phyloP scores from a whole-genome alignment of 805 yeast species.

The Zygoascus bituminiphila region DNA sequence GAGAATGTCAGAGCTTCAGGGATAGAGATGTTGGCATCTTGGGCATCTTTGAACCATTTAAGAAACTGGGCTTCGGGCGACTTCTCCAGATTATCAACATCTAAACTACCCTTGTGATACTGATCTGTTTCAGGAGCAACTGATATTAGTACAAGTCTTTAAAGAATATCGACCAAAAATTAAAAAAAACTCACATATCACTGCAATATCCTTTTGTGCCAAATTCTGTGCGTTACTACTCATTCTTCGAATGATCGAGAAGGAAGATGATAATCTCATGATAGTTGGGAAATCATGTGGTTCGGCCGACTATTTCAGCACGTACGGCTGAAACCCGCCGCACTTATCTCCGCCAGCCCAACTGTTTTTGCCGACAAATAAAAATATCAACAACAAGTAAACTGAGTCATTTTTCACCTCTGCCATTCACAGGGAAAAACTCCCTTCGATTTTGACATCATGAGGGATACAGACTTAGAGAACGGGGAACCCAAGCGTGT shows the following conservation, averaged over 20 bases:
- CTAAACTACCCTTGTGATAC: slow-evolving; percentile 59
- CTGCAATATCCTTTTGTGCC: slow-evolving; percentile 6
- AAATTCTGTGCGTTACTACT: not conserved
- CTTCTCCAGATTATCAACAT: slow-evolving; percentile 41
- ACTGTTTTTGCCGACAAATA: not conserved
- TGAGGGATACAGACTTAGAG: too few species aligned
- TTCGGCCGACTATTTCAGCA: too few species aligned
- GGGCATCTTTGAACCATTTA: slow-evolving; percentile 78
- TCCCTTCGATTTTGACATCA: too few species aligned
- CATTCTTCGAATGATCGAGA: not conserved
- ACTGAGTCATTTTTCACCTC: too few species aligned
- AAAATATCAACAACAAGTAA: not conserved
- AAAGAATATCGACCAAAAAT: not conserved
- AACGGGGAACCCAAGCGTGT: too few species aligned
- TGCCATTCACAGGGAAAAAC: too few species aligned
- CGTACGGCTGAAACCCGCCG: not conserved
- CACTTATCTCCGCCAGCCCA: too few species aligned
- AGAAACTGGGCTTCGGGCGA: slow-evolving; percentile 75
- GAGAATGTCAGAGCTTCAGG: slow-evolving; percentile 87
- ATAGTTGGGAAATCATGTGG: not conserved
- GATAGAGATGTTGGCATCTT: slow-evolving; percentile 43
- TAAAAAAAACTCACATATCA: slow-evolving; percentile 5
- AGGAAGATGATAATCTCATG: not conserved
- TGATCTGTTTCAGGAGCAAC: slow-evolving; percentile 88
- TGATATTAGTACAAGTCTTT: slow-evolving; percentile 21